Percentiles rank a stretch among this genome's conserved stretches.
Conservation (phyloP, 176 grass and related monocot genomes). For the Musa troglodytarum region DNA sequence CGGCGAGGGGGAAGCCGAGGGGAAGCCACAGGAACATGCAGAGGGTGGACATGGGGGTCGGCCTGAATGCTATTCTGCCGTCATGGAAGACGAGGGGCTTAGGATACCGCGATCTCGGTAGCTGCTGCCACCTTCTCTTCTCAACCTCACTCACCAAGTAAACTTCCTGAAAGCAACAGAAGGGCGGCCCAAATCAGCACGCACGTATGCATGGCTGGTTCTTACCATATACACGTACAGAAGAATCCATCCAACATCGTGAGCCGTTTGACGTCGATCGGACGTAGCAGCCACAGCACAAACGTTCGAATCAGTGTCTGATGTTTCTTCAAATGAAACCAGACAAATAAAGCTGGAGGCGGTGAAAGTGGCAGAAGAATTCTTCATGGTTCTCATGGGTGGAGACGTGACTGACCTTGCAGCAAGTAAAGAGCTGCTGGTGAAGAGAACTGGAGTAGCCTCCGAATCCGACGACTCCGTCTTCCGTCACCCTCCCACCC, state of each 20-base stretch:
- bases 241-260: too few relatives aligned
- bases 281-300: too few relatives aligned
- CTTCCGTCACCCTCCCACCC: background rate
- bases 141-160: conserved; percentile 40
- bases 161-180: conserved; percentile 32
- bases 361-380: too few relatives aligned
- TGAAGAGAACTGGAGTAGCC: conserved; percentile 28
- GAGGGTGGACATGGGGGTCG: conserved; percentile 43
- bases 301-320: too few relatives aligned
- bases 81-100: conserved; percentile 81
- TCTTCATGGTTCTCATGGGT: too few relatives aligned
- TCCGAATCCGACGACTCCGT: conserved; percentile 39
- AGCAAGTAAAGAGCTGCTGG: conserved; percentile 32
- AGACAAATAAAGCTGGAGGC: too few relatives aligned
- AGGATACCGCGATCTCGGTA: conserved; percentile 41
- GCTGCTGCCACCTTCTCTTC: conserved; percentile 56
- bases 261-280: too few relatives aligned
- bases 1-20: conserved; percentile 28
- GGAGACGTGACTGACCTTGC: conserved; percentile 38
- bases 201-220: too few relatives aligned
- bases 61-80: conserved; percentile 66
- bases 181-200: too few relatives aligned
- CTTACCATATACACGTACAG: too few relatives aligned
- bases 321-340: too few relatives aligned
- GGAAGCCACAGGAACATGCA: conserved; percentile 81